Base-by-base conservation (phyloP, 78 protist genomes). In the Emiliania huxleyi region DNA sequence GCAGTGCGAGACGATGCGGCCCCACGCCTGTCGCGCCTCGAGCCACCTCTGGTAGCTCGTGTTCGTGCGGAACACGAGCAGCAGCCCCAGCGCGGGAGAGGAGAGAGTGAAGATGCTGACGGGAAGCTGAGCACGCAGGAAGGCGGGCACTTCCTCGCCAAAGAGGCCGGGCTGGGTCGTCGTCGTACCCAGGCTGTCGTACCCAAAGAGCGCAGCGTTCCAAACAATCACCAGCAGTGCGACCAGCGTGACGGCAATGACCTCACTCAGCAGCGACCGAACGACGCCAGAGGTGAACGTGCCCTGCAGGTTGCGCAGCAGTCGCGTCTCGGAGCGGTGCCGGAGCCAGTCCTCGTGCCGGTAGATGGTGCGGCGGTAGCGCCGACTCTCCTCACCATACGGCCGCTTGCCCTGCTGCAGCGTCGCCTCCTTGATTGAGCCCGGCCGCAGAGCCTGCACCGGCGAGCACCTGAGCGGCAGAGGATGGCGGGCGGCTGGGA, bases 1-100 rank as follows among this genome's bases (percentile, higher is more conserved):
- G 40, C 43, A 69, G 21, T 69, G 35, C 21, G 35, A 5, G 29
- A 69, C 79, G 21, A 69, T n/a, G 26, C 79, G 15, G 35, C 79
- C 79, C 79, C 79, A 69, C 15, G 12, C 12, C 40, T 25, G 2
- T 21, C 79, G 79, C 40, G 79, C 79, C 79, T 69, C 79, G 40
- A n/a, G 35, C 79, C 79, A 69, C 38, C 79, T 22, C 38, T 0
- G 8, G 79, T 69, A 69, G 19, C 38, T 1, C 40, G 79, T 69
- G 79, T 69, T 69, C 26, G 79, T 69, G 35, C 79, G 87, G 87
- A 79, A 79, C 26, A 79, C 49, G 19, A 79, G 87, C 33, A 79
- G 35, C 29, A 79, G 87, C 35, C 26, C 33, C 19, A 79, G 49
- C 25, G 52, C 87, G n/a, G 87, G 49, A 33, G 35, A 25, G 38